These are phyloP conservation scores for Backusella macrospora DNA, from an alignment of 192 early-diverging fungal species.

Conservation along the genomic window DNA sequence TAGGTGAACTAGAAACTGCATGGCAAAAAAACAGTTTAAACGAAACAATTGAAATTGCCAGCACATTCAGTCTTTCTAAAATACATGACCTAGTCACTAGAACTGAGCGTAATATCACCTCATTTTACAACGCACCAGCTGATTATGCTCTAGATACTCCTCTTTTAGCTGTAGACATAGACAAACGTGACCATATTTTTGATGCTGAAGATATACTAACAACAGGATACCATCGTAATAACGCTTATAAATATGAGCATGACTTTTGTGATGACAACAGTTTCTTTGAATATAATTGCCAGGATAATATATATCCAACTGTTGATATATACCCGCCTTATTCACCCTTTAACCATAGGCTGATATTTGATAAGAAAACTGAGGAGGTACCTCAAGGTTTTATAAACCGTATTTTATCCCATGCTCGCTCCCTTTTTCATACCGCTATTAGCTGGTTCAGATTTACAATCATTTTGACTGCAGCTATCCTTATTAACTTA, in stretches of 20 bases:
- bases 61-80: neutral
- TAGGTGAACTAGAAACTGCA: conserved; percentile 53
- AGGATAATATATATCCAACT: neutral
- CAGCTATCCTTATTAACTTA: conserved; percentile 52
- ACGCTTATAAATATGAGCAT: conserved; percentile 10
- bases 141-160: conserved; percentile 20
- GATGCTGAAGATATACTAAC: neutral
- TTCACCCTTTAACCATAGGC: conserved; percentile 4
- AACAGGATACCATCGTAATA: neutral
- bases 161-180: conserved; percentile 19
- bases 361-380: neutral
- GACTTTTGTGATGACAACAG: neutral
- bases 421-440: conserved; percentile 27
- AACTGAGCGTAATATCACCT: conserved; percentile 25
- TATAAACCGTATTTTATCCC: conserved; percentile 5
- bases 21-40: conserved; percentile 43
- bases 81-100: conserved; percentile 20
- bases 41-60: neutral
- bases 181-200: neutral
- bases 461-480: conserved; percentile 49
- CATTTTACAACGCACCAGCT: conserved; percentile 30
- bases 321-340: neutral
- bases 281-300: neutral
- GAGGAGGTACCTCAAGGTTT: neutral
- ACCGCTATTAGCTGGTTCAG: conserved; percentile 55